phyloP scores from a whole-genome alignment of 306 rosid species.

The Prunus mume region DNA sequence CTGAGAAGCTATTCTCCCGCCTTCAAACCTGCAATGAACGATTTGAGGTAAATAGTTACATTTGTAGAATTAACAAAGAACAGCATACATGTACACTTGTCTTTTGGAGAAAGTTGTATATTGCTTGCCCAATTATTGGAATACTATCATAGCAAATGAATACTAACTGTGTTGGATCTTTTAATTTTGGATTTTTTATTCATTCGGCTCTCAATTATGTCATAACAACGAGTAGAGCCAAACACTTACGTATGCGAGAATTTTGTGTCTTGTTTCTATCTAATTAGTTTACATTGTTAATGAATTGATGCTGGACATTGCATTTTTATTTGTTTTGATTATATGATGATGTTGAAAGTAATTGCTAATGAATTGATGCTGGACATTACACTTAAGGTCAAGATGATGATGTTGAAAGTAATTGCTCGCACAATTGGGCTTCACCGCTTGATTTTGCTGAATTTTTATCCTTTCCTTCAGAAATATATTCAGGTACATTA shows the following conservation, averaged over 20 bases:
- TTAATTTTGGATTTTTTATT: neutral
- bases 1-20: conserved; percentile 75
- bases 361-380: conserved; percentile 31
- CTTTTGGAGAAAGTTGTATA: neutral
- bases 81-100: neutral
- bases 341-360: conserved; percentile 87
- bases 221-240: neutral
- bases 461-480: conserved; percentile 65
- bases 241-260: neutral
- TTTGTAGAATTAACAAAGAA: neutral
- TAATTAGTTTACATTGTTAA: neutral
- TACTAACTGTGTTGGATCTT: neutral
- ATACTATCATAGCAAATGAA: neutral
- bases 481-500: conserved; percentile 69
- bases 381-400: conserved; percentile 45
- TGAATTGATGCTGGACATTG: neutral
- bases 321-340: conserved; percentile 26
- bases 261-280: neutral
- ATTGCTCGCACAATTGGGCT: conserved; percentile 83
- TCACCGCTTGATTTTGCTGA: conserved; percentile 65
- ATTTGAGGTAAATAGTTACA: conserved; percentile 60
- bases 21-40: conserved; percentile 62
- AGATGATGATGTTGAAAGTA: conserved; percentile 89
- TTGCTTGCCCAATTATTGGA: neutral
- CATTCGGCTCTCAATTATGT: neutral